Conservation (phyloP, 805 yeast species). For the Hanseniaspora occidentalis region DNA sequence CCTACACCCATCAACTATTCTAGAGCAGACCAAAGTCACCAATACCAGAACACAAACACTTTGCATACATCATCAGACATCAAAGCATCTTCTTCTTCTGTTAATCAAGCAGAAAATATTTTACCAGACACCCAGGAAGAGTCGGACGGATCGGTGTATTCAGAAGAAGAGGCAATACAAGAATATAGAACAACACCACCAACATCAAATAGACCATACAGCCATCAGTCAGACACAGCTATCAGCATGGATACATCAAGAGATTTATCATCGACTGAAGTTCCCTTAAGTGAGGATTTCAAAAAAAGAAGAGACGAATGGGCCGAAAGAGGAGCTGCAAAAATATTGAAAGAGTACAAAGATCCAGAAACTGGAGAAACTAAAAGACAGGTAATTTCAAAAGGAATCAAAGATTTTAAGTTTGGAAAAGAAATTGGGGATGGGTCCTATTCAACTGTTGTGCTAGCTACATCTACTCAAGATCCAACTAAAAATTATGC, state of each 20-base stretch:
- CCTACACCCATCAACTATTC: not conserved
- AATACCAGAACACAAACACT: too few relatives aligned
- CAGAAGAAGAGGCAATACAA: too few relatives aligned
- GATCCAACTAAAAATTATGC: conserved; percentile 63
- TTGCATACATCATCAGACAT: too few relatives aligned
- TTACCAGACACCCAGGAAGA: too few relatives aligned
- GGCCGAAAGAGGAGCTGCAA: conserved; percentile 51
- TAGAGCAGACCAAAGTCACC: not conserved
- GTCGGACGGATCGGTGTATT: too few relatives aligned
- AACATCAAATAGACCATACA: too few relatives aligned
- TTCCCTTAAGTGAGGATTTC: conserved; percentile 6
- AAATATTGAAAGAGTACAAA: conserved; percentile 31
- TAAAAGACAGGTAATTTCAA: conserved; percentile 37
- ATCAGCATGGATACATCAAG: not conserved
- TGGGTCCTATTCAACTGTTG: conserved; percentile 92
- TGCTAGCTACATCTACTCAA: conserved; percentile 70
- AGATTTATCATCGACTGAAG: conserved; percentile 5
- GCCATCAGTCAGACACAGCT: not conserved
- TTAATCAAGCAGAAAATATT: too few relatives aligned
- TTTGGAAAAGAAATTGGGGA: conserved; percentile 86
- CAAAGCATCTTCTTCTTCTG: too few relatives aligned
- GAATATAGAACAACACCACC: too few relatives aligned
- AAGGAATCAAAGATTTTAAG: conserved; percentile 69
- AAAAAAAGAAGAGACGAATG: conserved; percentile 30
- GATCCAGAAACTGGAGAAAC: conserved; percentile 37